Evolutionary conservation across 2,329 filamentous ascomycete genomes (phyloP), one percentile per base, ranked within the genome.

Genomic region (Aspergillus sp.): DNA sequence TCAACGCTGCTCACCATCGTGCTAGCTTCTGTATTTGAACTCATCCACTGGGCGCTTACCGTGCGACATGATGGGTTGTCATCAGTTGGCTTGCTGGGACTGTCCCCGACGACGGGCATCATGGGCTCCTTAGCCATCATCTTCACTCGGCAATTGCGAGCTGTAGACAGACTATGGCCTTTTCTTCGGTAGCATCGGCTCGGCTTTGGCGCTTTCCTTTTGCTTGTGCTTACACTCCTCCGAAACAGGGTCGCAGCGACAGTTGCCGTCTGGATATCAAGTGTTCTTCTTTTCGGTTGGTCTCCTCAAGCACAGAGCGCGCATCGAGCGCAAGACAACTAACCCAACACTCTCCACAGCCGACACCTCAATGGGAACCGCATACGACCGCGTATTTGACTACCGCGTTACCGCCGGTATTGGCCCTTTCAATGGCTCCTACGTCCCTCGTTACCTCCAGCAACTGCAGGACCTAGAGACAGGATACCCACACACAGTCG

Each of bases 401-500:
- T 57, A 57, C 19, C 45, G 41, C 17, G 54, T 28, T 1, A 56
- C 54, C 28, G 54, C 54, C 13, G 54, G 54, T 34, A 15, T 56
- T 8, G 54, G 54, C 17, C 30, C 1, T 15, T 57, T 49, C 45
- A 57, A 57, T 19, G 45, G 54, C 17, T 49, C 54, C 25, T 48
- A 47, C 19, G 43, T 56, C 5, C 3, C 13, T 3, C n/a, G 7
- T 7, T 57, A 57, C 46, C 19, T 57, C 17, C 3, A 19, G n/a
- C 7, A 25, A 15, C 45, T 57, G n/a, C 54, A 57, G 28, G 45
- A 41, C 3, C 34, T 25, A 25, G 28, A 30, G 19, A 1, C 43
- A 22, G 19, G 17, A 3, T 49, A 49, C 17, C 30, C 25, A 13
- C 49, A 49, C 11, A 48, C 54, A 2, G 30, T 57, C 4, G 45